A percentile compares a stretch with the other conserved stretches of the same genome.
These are phyloP conservation scores for Ammopiptanthus mongolicus DNA, from an alignment of 306 rosid genomes.

Conservation along the genomic window DNA sequence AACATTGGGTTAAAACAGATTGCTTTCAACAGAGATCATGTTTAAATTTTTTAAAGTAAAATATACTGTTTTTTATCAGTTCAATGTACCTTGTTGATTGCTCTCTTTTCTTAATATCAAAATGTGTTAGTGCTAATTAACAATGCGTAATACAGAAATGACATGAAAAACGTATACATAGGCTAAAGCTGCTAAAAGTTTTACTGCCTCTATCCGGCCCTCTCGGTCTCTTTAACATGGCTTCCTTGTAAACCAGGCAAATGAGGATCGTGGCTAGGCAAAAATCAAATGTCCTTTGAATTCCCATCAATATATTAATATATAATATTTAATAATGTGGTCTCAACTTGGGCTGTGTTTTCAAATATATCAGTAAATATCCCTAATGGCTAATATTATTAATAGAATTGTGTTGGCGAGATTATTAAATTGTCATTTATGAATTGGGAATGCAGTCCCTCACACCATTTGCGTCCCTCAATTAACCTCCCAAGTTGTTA, in stretches of 20 bases:
- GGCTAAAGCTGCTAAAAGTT: background rate
- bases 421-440: slow-evolving; percentile 15
- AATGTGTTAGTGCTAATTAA: too few relatives aligned
- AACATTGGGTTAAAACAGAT: too few relatives aligned
- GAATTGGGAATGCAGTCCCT: background rate
- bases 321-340: too few relatives aligned
- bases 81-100: too few relatives aligned
- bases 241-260: background rate
- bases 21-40: too few relatives aligned
- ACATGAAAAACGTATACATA: too few relatives aligned
- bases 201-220: too few relatives aligned
- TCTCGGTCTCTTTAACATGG: background rate
- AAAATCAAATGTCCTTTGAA: background rate
- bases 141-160: too few relatives aligned
- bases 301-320: background rate
- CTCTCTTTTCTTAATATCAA: too few relatives aligned
- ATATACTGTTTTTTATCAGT: too few relatives aligned
- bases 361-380: background rate
- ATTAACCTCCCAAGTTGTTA: slow-evolving; percentile 32
- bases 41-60: too few relatives aligned
- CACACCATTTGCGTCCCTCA: slow-evolving; percentile 10
- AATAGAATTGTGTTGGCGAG: background rate
- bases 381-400: background rate
- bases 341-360: background rate
- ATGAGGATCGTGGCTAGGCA: background rate